phyloP scores from a whole-genome alignment of 2,329 filamentous ascomycete genomes.

The Ilyonectria destructans region DNA sequence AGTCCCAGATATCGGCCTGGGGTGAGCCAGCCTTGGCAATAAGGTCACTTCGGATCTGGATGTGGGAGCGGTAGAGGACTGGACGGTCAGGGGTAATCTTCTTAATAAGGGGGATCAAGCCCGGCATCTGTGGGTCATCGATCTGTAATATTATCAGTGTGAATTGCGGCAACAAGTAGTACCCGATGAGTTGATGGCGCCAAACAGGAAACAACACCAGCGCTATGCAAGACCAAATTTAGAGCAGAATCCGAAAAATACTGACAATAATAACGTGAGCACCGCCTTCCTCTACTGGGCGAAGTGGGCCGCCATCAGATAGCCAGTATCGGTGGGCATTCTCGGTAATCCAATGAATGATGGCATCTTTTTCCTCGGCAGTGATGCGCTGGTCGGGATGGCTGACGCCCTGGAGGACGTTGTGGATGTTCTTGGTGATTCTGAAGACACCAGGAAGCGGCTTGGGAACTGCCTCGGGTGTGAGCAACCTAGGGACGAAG shows the following conservation, averaged over 20 bases:
- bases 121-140: constrained; percentile 89
- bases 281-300: constrained; percentile 76
- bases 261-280: constrained; percentile 80
- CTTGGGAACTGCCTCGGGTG: constrained; percentile 74
- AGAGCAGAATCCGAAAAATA: constrained; percentile 23
- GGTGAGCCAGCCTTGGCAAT: constrained; percentile 75
- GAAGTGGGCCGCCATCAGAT: constrained; percentile 76
- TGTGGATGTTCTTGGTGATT: constrained; percentile 90
- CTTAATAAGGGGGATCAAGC: constrained; percentile 83
- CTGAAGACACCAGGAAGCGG: constrained; percentile 85
- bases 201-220: too few relatives aligned
- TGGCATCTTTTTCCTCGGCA: constrained; percentile 72
- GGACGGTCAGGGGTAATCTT: constrained; percentile 79
- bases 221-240: neutral
- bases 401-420: constrained; percentile 87
- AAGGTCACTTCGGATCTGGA: constrained; percentile 85
- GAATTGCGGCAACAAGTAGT: neutral
- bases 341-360: constrained; percentile 80
- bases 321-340: constrained; percentile 86
- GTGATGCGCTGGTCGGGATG: constrained; percentile 75
- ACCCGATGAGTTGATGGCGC: neutral
- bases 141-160: constrained; percentile 61
- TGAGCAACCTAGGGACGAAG: neutral
- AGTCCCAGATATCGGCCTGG: constrained; percentile 82
- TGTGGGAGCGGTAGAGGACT: constrained; percentile 86